Conservation (phyloP, 1,139 yeast species). For the Suhomyces bolitotheri region DNA sequence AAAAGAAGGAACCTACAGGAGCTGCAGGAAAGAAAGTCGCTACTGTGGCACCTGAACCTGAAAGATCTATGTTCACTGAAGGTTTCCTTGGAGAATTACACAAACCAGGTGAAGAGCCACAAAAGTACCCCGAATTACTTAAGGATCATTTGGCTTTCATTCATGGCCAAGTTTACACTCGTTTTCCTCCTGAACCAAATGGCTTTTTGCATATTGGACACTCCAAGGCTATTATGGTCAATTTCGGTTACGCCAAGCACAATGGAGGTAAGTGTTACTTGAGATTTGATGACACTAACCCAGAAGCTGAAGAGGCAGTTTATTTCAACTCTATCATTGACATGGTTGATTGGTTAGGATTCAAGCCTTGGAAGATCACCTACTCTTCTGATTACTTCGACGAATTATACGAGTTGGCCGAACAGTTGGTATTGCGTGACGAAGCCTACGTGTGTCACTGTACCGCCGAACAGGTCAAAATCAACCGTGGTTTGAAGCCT, state of each 20-base stretch:
- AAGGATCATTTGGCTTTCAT: conserved; percentile 75
- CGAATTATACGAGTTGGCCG: conserved; percentile 82
- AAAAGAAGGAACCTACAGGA: conserved; percentile 41
- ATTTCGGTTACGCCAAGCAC: conserved; percentile 89
- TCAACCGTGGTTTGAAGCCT: conserved; percentile 83
- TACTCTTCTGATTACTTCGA: conserved; percentile 96
- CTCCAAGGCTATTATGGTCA: conserved; percentile 95
- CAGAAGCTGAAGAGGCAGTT: conserved; percentile 95
- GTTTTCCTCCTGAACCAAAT: conserved; percentile 99
- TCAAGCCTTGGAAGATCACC: conserved; percentile 87
- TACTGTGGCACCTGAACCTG: conserved; percentile 23
- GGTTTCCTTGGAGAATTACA: conserved; percentile 96
- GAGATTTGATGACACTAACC: conserved; percentile 96
- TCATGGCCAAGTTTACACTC: conserved; percentile 79
- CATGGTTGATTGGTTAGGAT: conserved; percentile 92
- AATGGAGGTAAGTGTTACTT: conserved; percentile 85
- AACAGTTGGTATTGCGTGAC: conserved; percentile 64
- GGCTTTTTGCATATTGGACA: conserved; percentile 98
- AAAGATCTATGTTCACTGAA: conserved; percentile 86
- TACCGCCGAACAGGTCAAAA: conserved; percentile 87
- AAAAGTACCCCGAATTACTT: conserved; percentile 82
- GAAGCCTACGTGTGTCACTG: conserved; percentile 93
- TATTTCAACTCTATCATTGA: conserved; percentile 81
- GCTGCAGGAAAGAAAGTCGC: conserved; percentile 26
- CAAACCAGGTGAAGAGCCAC: conserved; percentile 93